Evolutionary conservation across 805 yeast species (phyloP).

Genomic region (Barnettozyma sp.): DNA sequence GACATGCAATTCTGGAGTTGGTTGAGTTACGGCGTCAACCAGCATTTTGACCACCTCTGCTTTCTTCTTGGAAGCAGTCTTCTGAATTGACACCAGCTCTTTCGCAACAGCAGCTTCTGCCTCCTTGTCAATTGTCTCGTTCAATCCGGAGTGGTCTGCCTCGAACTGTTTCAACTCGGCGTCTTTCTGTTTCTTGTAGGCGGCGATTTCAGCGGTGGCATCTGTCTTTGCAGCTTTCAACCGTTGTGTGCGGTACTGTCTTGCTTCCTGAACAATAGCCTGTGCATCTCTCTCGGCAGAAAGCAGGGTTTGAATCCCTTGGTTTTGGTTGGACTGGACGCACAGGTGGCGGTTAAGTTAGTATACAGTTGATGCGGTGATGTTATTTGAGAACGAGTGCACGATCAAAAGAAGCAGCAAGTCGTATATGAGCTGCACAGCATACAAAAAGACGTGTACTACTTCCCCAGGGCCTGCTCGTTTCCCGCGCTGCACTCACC

Average conservation of each 20-base stretch:
- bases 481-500: too few species aligned
- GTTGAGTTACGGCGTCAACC: conserved; percentile 70
- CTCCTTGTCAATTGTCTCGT: conserved; percentile 67
- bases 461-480: too few species aligned
- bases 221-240: conserved; percentile 92
- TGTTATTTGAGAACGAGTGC: too few species aligned
- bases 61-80: conserved; percentile 57
- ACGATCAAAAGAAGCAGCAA: too few species aligned
- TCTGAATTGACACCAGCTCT: conserved; percentile 64
- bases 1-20: conserved; percentile 77
- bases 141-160: conserved; percentile 64
- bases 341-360: too few species aligned
- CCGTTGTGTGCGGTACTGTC: conserved; percentile 80
- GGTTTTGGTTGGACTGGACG: conserved; percentile 10
- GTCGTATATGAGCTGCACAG: too few species aligned
- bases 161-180: conserved; percentile 70
- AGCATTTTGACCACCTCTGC: conserved; percentile 63
- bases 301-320: conserved; percentile 24
- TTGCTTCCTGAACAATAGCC: conserved; percentile 86
- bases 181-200: conserved; percentile 80
- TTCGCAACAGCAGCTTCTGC: conserved; percentile 69
- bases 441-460: too few species aligned
- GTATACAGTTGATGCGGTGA: too few species aligned
- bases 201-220: conserved; percentile 83
- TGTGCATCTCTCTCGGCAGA: conserved; percentile 97